Percentiles rank a stretch among this genome's conserved stretches.
Evolutionary conservation across 345 rosid species (phyloP).

Genomic region (Punica granatum): DNA sequence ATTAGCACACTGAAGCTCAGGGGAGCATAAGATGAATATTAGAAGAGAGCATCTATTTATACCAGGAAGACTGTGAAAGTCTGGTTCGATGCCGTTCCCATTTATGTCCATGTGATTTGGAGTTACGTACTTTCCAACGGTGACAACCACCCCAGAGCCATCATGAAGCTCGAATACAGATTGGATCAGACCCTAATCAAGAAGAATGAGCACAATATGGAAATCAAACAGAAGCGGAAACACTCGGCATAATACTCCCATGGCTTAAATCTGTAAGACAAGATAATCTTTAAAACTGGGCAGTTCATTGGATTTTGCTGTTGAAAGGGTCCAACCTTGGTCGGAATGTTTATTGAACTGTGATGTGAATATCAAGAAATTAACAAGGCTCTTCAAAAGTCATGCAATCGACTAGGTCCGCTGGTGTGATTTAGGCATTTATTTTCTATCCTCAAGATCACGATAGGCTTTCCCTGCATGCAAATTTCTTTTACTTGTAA

Average conservation of each 20-base stretch:
- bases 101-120: conserved; percentile 87
- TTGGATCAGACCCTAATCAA: conserved; percentile 75
- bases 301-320: neutral
- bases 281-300: neutral
- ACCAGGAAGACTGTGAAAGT: conserved; percentile 66
- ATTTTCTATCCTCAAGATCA: neutral
- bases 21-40: neutral
- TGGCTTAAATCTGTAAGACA: neutral
- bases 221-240: neutral
- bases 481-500: neutral
- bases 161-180: conserved; percentile 85
- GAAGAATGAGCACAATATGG: neutral
- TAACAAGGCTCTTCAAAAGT: neutral
- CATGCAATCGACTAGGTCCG: neutral
- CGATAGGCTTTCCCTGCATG: neutral
- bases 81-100: conserved; percentile 89
- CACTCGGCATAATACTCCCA: neutral
- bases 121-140: conserved; percentile 82
- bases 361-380: neutral
- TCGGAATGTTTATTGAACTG: neutral
- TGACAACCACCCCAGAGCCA: conserved; percentile 87
- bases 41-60: conserved; percentile 10
- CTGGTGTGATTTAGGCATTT: neutral
- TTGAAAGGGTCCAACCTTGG: neutral
- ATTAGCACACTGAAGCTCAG: neutral